A percentile compares a stretch with the other conserved stretches of the same genome.
Evolutionary conservation across 2,329 filamentous ascomycete genomes (phyloP).

Genomic region (Sphaerulina vaccinii): DNA sequence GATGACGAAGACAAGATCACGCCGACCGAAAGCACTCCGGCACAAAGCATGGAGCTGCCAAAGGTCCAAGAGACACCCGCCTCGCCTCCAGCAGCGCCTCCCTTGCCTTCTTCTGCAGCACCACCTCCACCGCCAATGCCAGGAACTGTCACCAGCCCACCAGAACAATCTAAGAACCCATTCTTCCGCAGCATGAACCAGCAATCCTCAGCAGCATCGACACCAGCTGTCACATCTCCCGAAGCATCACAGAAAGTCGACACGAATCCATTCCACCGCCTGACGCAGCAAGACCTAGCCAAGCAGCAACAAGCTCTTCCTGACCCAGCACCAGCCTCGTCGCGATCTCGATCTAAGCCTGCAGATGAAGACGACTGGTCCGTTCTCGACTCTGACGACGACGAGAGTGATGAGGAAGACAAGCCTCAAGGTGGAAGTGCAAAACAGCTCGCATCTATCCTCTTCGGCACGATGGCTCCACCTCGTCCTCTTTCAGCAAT

Average conservation of each 20-base stretch:
- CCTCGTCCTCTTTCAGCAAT: slow-evolving; percentile 83
- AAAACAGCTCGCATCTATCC: slow-evolving; percentile 86
- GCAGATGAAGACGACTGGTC: slow-evolving; percentile 75
- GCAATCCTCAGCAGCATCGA: slow-evolving; percentile 42
- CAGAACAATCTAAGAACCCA: slow-evolving; percentile 83
- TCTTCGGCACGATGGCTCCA: slow-evolving; percentile 96
- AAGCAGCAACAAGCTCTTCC: slow-evolving; percentile 50
- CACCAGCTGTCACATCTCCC: slow-evolving; percentile 42
- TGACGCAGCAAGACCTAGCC: slow-evolving; percentile 63
- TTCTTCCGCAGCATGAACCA: slow-evolving; percentile 86
- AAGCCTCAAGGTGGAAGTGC: slow-evolving; percentile 74
- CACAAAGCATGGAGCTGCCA: slow-evolving; percentile 56
- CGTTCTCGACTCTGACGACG: slow-evolving; percentile 71
- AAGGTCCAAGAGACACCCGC: slow-evolving; percentile 51
- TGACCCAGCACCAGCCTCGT: slow-evolving; percentile 46
- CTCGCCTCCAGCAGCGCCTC: slow-evolving; percentile 45
- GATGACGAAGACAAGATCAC: slow-evolving; percentile 64
- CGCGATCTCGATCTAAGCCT: slow-evolving; percentile 56
- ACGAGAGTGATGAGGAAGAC: slow-evolving; percentile 71
- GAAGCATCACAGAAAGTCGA: slow-evolving; percentile 53
- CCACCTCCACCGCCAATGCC: slow-evolving; percentile 28
- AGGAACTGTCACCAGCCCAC: slow-evolving; percentile 45
- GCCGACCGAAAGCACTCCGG: slow-evolving; percentile 59
- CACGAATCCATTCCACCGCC: slow-evolving; percentile 95
- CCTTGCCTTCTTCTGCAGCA: slow-evolving; percentile 10